Evolutionary conservation across 441 rosid species (phyloP).

Genomic region (Rhodomyrtus psidioides): DNA sequence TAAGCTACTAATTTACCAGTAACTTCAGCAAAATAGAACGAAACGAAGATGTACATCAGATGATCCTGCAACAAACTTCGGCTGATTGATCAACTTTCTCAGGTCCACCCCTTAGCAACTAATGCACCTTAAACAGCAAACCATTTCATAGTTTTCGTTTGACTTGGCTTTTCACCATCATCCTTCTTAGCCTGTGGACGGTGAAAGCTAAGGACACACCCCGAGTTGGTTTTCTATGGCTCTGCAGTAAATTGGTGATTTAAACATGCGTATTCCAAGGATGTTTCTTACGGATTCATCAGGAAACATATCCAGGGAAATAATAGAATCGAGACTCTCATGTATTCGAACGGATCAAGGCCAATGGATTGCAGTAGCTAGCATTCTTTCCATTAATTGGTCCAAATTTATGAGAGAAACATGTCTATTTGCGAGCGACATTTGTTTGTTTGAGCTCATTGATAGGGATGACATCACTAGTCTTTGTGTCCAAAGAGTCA

Average conservation of each 20-base stretch:
- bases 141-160: not conserved
- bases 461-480: not conserved
- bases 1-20: not conserved
- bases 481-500: no score
- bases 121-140: not conserved
- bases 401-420: not conserved
- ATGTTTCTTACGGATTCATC: no score
- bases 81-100: not conserved
- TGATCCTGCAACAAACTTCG: not conserved
- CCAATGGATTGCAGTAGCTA: not conserved
- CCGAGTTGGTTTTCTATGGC: no score
- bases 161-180: not conserved
- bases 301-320: no score
- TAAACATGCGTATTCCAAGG: no score
- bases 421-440: no score
- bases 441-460: not conserved
- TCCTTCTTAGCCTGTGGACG: not conserved
- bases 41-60: not conserved
- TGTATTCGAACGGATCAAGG: no score
- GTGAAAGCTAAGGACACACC: not conserved
- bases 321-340: no score
- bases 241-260: no score
- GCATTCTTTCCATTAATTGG: no score
- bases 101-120: not conserved
- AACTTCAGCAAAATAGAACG: not conserved